A percentile compares a stretch with the other conserved stretches of the same genome.
phyloP scores from a whole-genome alignment of 352 stramenopile species.

The Sclerospora graminicola region DNA sequence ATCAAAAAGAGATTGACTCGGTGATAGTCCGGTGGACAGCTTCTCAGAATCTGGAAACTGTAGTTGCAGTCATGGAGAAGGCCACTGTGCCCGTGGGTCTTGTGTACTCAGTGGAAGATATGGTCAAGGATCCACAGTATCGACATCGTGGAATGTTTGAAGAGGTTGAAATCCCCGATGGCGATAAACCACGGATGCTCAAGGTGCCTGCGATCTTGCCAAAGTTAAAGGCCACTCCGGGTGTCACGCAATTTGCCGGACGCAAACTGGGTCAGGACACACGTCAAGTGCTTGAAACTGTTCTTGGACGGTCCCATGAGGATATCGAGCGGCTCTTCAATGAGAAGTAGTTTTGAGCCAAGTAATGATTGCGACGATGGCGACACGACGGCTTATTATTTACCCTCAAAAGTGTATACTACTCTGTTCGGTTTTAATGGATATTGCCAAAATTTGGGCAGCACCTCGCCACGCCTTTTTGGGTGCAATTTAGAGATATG shows the following conservation, averaged over 20 bases:
- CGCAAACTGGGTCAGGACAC: slow-evolving; percentile 67
- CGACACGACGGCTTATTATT: neutral
- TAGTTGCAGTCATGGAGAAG: slow-evolving; percentile 51
- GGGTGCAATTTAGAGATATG: too few relatives aligned
- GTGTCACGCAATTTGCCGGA: slow-evolving; percentile 49
- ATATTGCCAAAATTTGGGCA: too few relatives aligned
- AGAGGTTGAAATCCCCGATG: slow-evolving; percentile 37
- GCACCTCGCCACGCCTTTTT: too few relatives aligned
- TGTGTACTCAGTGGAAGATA: slow-evolving; percentile 78
- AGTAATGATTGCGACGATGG: neutral
- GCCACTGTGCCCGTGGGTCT: slow-evolving; percentile 48
- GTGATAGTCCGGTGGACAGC: slow-evolving; percentile 45
- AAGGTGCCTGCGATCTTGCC: slow-evolving; percentile 71
- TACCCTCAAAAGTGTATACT: too few relatives aligned
- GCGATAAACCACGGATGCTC: slow-evolving; percentile 22
- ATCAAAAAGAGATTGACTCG: slow-evolving; percentile 54
- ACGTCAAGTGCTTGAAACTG: slow-evolving; percentile 38
- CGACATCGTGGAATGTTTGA: slow-evolving; percentile 72
- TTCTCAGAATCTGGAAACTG: slow-evolving; percentile 30
- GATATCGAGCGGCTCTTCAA: slow-evolving; percentile 46
- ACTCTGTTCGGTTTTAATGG: too few relatives aligned
- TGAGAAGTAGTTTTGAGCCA: slow-evolving; percentile 60
- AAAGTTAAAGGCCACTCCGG: slow-evolving; percentile 53
- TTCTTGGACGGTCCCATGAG: slow-evolving; percentile 38
- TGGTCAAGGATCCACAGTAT: slow-evolving; percentile 63